Conservation (phyloP, 2,329 filamentous ascomycete species). For the Exophiala aquamarina region DNA sequence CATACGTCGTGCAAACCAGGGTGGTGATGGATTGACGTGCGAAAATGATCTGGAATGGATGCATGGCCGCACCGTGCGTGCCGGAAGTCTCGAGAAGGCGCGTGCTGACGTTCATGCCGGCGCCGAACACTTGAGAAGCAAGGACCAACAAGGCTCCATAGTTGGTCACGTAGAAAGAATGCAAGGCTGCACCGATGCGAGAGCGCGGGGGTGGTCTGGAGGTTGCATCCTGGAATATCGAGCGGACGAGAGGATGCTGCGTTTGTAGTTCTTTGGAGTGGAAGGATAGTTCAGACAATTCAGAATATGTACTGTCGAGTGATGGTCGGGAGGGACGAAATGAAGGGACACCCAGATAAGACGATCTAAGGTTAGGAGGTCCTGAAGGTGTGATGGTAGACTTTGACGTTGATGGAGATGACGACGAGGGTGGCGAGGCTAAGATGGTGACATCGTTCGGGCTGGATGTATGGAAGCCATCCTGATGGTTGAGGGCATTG, state of each 20-base stretch:
- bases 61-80: slow-evolving; percentile 67
- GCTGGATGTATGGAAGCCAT: not conserved
- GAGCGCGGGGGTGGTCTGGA: slow-evolving; percentile 13
- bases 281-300: slow-evolving; percentile 30
- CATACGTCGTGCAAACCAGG: slow-evolving; percentile 66
- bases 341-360: slow-evolving; percentile 19
- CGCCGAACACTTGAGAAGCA: slow-evolving; percentile 75
- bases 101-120: slow-evolving; percentile 81
- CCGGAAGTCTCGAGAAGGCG: slow-evolving; percentile 69
- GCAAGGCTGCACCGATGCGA: slow-evolving; percentile 32
- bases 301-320: slow-evolving; percentile 26
- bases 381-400: not conserved
- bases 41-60: slow-evolving; percentile 83
- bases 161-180: slow-evolving; percentile 62
- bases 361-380: not conserved
- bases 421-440: slow-evolving; percentile 1
- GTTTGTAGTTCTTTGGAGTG: slow-evolving; percentile 22
- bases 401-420: slow-evolving; percentile 13
- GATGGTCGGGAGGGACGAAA: slow-evolving; percentile 16
- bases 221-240: slow-evolving; percentile 15
- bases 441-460: slow-evolving; percentile 7
- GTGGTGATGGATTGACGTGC: slow-evolving; percentile 74
- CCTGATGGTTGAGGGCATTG: not conserved
- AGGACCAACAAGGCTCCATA: slow-evolving; percentile 73
- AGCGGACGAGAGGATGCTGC: slow-evolving; percentile 18